Evolutionary conservation across 805 yeast genomes (phyloP).

Genomic region (Candida railenensis): DNA sequence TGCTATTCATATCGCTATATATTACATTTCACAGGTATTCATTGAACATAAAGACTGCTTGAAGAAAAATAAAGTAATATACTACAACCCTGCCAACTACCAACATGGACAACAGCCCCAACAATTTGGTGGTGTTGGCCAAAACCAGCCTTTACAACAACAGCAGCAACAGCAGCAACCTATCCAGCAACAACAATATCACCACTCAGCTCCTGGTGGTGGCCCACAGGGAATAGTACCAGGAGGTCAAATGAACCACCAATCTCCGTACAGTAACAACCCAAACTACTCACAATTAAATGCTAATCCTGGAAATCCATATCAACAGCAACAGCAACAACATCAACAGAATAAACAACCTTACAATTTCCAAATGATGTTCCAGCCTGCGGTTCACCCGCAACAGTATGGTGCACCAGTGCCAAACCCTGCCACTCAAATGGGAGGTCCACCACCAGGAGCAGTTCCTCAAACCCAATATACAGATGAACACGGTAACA

Average conservation of each 20-base stretch:
- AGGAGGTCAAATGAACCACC: conserved; percentile 13
- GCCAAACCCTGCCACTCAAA: conserved; percentile 11
- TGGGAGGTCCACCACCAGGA: conserved; percentile 18
- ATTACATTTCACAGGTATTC: conserved; percentile 68
- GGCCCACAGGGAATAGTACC: neutral
- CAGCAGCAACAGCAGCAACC: conserved; percentile 4
- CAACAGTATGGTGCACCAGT: conserved; percentile 24
- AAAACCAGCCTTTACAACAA: conserved; percentile 3
- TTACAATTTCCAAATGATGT: conserved; percentile 40
- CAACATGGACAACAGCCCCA: conserved; percentile 13
- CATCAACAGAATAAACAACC: conserved; percentile 20
- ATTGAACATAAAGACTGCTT: conserved; percentile 54
- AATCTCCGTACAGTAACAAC: conserved; percentile 7
- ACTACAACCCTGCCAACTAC: conserved; percentile 57
- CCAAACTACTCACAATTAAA: neutral
- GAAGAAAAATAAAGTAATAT: conserved; percentile 53
- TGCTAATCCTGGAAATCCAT: conserved; percentile 2
- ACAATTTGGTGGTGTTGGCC: neutral
- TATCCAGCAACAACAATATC: neutral
- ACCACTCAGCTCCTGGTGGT: neutral
- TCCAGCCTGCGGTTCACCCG: conserved; percentile 37
- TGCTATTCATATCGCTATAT: conserved; percentile 81
- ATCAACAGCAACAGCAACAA: conserved; percentile 12
- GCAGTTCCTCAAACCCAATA: conserved; percentile 27
- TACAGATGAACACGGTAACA: conserved; percentile 46